These are phyloP conservation scores for Penicillium sp. DNA, from an alignment of 2,329 filamentous ascomycete species.

Conservation along the genomic window DNA sequence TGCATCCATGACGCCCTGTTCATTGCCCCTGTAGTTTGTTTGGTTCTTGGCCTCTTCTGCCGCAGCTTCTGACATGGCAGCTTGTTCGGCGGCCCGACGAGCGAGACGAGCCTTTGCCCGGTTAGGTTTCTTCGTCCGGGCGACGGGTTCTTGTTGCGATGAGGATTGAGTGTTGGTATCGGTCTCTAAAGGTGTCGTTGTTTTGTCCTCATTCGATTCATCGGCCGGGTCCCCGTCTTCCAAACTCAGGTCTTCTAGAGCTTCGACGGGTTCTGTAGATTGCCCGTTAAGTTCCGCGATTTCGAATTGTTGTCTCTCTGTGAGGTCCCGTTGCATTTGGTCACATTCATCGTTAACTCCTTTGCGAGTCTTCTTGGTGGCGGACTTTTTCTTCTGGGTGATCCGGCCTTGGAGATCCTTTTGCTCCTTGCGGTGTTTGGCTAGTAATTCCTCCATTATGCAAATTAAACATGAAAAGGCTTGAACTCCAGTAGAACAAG, in stretches of 20 bases:
- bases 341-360: conserved; percentile 71
- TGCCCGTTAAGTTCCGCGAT: conserved; percentile 50
- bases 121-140: conserved; percentile 73
- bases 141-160: conserved; percentile 12
- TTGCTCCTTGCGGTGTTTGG: conserved; percentile 84
- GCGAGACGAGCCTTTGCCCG: conserved; percentile 90
- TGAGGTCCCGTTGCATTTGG: conserved; percentile 59
- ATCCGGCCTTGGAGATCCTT: conserved; percentile 82
- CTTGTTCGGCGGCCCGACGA: conserved; percentile 82
- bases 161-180: conserved; percentile 8
- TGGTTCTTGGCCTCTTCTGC: conserved; percentile 74
- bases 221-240: conserved; percentile 29
- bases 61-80: conserved; percentile 69
- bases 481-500: neutral
- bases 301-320: conserved; percentile 58
- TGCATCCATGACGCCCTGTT: conserved; percentile 71
- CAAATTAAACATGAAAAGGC: no score
- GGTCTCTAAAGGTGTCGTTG: conserved; percentile 8
- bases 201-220: conserved; percentile 14
- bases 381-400: conserved; percentile 95
- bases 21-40: conserved; percentile 72
- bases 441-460: conserved; percentile 74
- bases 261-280: conserved; percentile 27
- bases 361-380: conserved; percentile 78
- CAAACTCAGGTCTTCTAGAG: conserved; percentile 39